Conservation (phyloP, 108 stramenopile genomes). For the Nitzschia sp. region DNA sequence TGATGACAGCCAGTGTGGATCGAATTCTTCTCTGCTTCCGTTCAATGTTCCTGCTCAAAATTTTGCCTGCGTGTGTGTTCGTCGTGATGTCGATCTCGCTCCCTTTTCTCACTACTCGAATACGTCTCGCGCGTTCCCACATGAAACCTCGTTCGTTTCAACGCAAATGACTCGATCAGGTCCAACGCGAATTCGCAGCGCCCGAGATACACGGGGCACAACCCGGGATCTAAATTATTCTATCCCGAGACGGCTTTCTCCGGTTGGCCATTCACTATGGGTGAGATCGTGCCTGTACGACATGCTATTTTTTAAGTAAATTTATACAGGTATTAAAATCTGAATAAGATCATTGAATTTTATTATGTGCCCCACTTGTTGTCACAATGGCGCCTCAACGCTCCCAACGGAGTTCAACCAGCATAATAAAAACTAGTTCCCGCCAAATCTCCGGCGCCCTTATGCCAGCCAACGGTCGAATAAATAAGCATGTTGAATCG, state of each 20-base stretch:
- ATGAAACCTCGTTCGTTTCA: no score
- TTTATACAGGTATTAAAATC: background rate
- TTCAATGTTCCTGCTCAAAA: conserved; percentile 5
- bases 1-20: background rate
- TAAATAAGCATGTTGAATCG: background rate
- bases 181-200: background rate
- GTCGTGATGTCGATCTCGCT: background rate
- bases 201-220: background rate
- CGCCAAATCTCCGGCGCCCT: conserved; percentile 1
- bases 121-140: no score
- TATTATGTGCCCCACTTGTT: background rate
- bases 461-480: background rate
- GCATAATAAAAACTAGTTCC: background rate
- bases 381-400: background rate
- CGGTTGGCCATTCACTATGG: background rate
- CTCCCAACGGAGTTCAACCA: background rate
- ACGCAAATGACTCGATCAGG: background rate
- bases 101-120: background rate
- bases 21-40: background rate
- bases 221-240: background rate
- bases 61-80: conserved; percentile 1
- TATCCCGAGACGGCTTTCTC: background rate
- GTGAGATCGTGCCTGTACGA: background rate
- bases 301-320: background rate
- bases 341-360: background rate